A percentile compares a stretch with the other conserved stretches of the same genome.
phyloP scores from a whole-genome alignment of 768 basidiomycete genomes.

The Phallus indusiatus region DNA sequence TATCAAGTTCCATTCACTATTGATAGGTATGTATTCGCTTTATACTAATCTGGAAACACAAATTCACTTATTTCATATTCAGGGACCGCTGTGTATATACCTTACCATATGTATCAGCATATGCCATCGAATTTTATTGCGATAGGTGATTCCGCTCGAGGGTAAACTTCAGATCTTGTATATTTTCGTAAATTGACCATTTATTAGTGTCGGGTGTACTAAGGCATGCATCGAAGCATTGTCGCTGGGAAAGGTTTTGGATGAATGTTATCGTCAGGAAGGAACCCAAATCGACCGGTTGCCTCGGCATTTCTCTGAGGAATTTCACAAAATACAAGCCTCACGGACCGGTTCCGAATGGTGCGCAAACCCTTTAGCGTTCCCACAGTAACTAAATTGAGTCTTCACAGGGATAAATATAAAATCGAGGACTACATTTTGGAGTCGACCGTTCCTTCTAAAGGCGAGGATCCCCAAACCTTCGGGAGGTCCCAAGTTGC shows the following conservation, averaged over 20 bases:
- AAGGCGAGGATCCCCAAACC: constrained; percentile 7
- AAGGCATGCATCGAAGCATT: constrained; percentile 6
- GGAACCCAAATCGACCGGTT: neutral
- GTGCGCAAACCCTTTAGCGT: neutral
- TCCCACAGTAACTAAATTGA: neutral
- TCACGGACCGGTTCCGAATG: neutral
- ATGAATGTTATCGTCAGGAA: neutral
- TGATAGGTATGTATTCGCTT: constrained; percentile 14
- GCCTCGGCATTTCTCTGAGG: constrained; percentile 6
- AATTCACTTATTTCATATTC: neutral
- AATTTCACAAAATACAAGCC: constrained; percentile 10
- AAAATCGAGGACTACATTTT: constrained; percentile 10
- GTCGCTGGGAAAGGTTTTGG: constrained; percentile 4
- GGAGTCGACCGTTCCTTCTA: constrained; percentile 8
- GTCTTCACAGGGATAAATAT: neutral
- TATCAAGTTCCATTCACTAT: constrained; percentile 13
- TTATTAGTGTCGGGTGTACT: neutral
- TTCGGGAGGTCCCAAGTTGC: neutral
- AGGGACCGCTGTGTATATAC: neutral
- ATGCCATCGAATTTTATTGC: neutral
- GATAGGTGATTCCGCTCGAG: neutral
- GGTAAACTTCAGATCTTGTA: neutral
- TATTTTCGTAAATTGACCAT: too few species aligned
- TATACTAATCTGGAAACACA: neutral
- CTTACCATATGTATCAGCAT: neutral